These are phyloP conservation scores for Pleurotus citrinopileatus DNA, from an alignment of 768 basidiomycete species.

Conservation along the genomic window DNA sequence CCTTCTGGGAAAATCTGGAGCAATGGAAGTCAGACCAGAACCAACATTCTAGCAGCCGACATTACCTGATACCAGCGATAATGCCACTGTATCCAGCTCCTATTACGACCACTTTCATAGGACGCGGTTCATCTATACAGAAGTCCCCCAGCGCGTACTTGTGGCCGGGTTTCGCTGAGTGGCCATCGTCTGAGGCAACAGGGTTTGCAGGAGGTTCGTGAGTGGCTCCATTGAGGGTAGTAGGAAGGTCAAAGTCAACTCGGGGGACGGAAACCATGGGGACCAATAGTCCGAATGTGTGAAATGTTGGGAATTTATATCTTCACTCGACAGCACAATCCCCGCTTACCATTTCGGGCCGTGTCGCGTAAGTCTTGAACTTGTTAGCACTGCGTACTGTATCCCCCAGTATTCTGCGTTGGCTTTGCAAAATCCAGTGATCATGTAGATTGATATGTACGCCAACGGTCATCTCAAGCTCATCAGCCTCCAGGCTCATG, in stretches of 20 bases:
- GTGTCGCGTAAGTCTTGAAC: no score
- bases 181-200: background rate
- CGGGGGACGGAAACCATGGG: conserved; percentile 5
- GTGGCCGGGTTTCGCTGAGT: conserved; percentile 9
- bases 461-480: no score
- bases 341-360: background rate
- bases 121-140: conserved; percentile 49
- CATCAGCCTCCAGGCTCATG: no score
- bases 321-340: no score
- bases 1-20: conserved; percentile 46
- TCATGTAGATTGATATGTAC: no score
- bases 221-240: background rate
- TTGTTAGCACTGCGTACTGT: no score
- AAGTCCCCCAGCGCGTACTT: conserved; percentile 36
- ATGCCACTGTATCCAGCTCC: conserved; percentile 63
- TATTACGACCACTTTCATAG: conserved; percentile 52
- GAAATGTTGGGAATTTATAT: background rate
- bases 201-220: conserved; percentile 9
- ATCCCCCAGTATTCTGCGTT: no score
- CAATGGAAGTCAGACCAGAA: background rate
- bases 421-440: no score
- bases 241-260: background rate
- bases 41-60: background rate
- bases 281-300: background rate
- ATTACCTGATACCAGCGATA: conserved; percentile 51